phyloP scores from a whole-genome alignment of 2,329 filamentous ascomycete species.

The Stagonosporopsis vannaccii region DNA sequence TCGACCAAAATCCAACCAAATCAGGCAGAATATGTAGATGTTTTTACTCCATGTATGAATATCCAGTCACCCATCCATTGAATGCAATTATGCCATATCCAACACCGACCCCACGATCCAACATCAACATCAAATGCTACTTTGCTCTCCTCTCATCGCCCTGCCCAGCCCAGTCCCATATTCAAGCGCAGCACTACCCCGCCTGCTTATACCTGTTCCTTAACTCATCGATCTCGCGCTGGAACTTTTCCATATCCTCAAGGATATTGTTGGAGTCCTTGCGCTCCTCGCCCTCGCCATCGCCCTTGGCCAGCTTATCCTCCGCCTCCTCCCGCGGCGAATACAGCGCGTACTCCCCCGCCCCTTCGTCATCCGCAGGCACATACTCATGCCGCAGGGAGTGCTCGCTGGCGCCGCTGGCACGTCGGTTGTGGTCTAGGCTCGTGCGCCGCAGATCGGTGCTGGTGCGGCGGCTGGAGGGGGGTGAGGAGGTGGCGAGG shows the following conservation, averaged over 20 bases:
- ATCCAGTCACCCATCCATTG: background rate
- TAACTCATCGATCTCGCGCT: conserved; percentile 50
- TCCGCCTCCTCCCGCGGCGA: conserved; percentile 39
- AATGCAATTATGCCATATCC: background rate
- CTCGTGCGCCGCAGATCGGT: conserved; percentile 33
- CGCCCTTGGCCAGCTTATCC: conserved; percentile 19
- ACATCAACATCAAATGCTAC: background rate
- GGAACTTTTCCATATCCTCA: conserved; percentile 51
- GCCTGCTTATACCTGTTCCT: conserved; percentile 36
- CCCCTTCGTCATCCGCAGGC: conserved; percentile 23
- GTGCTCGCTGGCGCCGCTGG: conserved; percentile 44
- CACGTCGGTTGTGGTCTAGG: conserved; percentile 40
- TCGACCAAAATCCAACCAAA: background rate
- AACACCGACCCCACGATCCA: background rate
- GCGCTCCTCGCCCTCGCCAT: conserved; percentile 1
- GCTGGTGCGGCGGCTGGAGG: conserved; percentile 39
- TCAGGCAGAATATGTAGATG: background rate
- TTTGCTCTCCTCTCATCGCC: background rate
- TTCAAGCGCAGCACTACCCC: conserved; percentile 7
- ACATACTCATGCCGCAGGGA: conserved; percentile 38
- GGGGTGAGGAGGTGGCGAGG: conserved; percentile 28
- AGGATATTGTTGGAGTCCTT: conserved; percentile 41
- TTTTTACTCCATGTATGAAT: background rate
- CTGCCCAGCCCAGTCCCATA: background rate
- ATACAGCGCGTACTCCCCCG: conserved; percentile 35